Base-by-base conservation (phyloP, 2,329 filamentous ascomycete genomes). In the Botrytis squamosa region DNA sequence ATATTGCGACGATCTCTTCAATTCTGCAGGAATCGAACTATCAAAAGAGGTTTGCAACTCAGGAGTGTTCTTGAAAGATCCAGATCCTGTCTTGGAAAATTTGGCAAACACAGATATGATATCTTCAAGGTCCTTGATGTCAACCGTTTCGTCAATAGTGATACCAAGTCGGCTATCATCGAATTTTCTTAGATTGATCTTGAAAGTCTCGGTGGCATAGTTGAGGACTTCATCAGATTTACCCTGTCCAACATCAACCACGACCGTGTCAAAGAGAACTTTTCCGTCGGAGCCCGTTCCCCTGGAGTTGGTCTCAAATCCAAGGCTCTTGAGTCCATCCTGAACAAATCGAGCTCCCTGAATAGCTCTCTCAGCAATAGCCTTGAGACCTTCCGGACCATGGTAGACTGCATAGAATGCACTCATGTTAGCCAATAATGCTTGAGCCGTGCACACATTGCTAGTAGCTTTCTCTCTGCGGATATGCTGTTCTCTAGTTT, bases 401-500 rank as follows among this genome's bases (percentile, higher is more conserved):
- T 98, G 95, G 83, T 98, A 98, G 71, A 98, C 87, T 70, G 94
- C 95, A 81, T 97, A 98, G 85, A 98, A 92, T 72, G 95, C 94
- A 78, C 90, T 95, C 93, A 98, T 98, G 83, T 98, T 98, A 55
- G 95, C 95, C 70, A 98, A 86, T 40, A 98, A 85, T 14, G 95
- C 95, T 84, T 98, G 95, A 1, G 95, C 95, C 1, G 95, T 98
- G 85, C 95, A 98, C 74, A 98, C 95, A 81, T 98, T 98, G 85
- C 94, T 97, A 2, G 95, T 98, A 1, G 95, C 95, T 87, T 98
- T 98, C 82, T 98, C 95, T 80, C 95, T 89, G 77, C 95, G 89
- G 81, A 98, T 98, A 82, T 98, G 95, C 85, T 98, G 95, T 84
- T 98, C 95, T 79, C 95, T 88, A 16, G 95, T 98, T 84, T 98